Conservation (phyloP, 495 filamentous ascomycete species). For the Penicillium chermesinum region DNA sequence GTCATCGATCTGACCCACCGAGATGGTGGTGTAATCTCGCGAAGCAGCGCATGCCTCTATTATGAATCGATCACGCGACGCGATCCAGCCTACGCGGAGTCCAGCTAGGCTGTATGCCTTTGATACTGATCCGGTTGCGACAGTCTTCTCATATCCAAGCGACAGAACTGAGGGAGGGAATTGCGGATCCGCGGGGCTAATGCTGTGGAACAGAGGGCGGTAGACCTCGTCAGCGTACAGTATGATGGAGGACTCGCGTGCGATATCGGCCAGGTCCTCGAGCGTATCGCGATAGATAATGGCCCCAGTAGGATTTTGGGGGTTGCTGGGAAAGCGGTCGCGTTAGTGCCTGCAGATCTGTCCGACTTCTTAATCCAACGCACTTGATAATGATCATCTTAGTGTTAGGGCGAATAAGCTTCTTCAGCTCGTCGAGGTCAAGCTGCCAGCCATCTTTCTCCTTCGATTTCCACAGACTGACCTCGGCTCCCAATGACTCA, state of each 20-base stretch:
- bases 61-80: constrained; percentile 56
- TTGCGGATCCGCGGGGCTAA: constrained; percentile 48
- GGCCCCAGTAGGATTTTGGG: constrained; percentile 82
- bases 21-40: constrained; percentile 82
- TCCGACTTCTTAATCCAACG: too few species aligned
- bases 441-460: constrained; percentile 61
- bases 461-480: constrained; percentile 72
- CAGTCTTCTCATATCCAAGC: constrained; percentile 62
- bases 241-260: constrained; percentile 55
- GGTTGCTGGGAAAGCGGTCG: constrained; percentile 54
- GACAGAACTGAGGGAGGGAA: constrained; percentile 68
- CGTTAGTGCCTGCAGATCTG: background rate
- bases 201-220: constrained; percentile 79
- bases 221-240: constrained; percentile 84
- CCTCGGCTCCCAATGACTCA: constrained; percentile 70
- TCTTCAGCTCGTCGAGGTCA: constrained; percentile 61
- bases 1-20: constrained; percentile 78
- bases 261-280: constrained; percentile 58
- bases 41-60: constrained; percentile 61
- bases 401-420: constrained; percentile 66
- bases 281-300: constrained; percentile 59
- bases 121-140: constrained; percentile 76
- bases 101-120: constrained; percentile 86
- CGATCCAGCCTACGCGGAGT: constrained; percentile 79
- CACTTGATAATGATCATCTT: constrained; percentile 68